These are phyloP conservation scores for Trichoderma sp. DNA, from an alignment of 2,329 filamentous ascomycete species.

Conservation along the genomic window DNA sequence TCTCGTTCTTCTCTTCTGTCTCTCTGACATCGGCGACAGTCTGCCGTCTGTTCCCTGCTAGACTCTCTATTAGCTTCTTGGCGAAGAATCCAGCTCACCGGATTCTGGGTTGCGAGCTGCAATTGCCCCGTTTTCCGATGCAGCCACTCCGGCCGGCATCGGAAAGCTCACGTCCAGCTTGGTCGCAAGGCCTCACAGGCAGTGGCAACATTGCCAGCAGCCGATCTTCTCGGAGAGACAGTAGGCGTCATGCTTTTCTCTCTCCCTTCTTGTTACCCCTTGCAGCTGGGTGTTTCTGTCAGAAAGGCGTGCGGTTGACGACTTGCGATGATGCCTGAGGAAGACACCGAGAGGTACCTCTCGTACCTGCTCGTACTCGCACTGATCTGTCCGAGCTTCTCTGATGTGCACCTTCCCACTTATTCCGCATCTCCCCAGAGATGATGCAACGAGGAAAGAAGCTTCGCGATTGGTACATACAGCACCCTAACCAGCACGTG, in stretches of 20 bases:
- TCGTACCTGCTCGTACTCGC: neutral
- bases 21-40: neutral
- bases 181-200: neutral
- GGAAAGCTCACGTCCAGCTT: neutral
- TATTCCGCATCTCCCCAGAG: neutral
- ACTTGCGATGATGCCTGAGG: neutral
- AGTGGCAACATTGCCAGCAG: neutral
- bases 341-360: neutral
- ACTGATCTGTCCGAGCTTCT: neutral
- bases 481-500: neutral
- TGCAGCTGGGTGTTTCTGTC: neutral
- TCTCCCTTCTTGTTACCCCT: neutral
- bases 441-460: neutral
- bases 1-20: neutral
- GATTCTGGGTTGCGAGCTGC: slow-evolving; percentile 7
- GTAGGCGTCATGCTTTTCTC: neutral
- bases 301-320: neutral
- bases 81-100: slow-evolving; percentile 12
- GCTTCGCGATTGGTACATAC: too few relatives aligned
- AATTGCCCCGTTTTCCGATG: neutral
- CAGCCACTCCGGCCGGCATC: neutral
- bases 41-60: neutral
- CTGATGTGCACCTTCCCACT: neutral
- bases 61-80: neutral
- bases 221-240: neutral